Percentiles rank a stretch among this genome's conserved stretches.
Conservation (phyloP, 2,329 filamentous ascomycete species). For the Sporothrix schenckii region DNA sequence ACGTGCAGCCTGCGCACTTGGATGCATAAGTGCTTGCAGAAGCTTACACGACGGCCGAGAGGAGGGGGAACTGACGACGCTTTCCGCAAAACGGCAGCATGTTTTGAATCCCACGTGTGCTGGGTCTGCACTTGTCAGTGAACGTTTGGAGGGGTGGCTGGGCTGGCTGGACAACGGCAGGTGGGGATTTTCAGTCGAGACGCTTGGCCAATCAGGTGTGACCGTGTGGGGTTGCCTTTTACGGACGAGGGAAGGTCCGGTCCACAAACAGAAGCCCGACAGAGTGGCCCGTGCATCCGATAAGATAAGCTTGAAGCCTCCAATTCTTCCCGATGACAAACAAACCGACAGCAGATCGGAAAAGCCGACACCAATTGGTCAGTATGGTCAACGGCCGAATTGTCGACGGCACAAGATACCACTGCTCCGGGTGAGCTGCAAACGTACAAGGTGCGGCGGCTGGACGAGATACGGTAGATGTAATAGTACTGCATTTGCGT, state of each 20-base stretch:
- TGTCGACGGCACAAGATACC: neutral
- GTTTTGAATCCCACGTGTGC: conserved; percentile 30
- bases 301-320: neutral
- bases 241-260: conserved; percentile 6
- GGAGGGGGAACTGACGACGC: neutral
- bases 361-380: conserved; percentile 17
- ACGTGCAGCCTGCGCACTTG: conserved; percentile 17
- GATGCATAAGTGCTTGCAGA: conserved; percentile 27
- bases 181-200: neutral
- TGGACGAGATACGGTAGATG: neutral
- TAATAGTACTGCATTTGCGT: neutral
- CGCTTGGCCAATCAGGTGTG: neutral
- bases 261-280: neutral
- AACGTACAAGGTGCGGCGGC: neutral
- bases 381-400: neutral
- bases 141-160: conserved; percentile 25
- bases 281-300: conserved; percentile 1
- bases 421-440: neutral
- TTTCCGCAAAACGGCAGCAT: conserved; percentile 21
- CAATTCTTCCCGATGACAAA: neutral
- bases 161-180: conserved; percentile 30
- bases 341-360: neutral
- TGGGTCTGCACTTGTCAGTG: neutral
- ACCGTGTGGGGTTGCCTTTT: neutral
- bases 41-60: conserved; percentile 17